Evolutionary conservation across 108 stramenopile species (phyloP).

Genomic region (Mediolabrus comicus): DNA sequence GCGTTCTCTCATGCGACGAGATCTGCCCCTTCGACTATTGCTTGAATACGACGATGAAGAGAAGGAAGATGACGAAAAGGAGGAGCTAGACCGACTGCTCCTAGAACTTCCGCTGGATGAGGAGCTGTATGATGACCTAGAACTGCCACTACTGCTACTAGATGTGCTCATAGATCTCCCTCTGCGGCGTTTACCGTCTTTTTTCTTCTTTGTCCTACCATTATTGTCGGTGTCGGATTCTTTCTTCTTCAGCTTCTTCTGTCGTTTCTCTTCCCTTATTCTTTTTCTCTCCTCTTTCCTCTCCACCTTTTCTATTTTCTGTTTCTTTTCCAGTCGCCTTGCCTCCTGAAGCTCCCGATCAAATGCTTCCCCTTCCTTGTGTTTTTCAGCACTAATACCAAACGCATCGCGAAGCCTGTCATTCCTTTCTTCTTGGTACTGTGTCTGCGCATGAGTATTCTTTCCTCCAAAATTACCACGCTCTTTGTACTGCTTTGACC

Average conservation of each 20-base stretch:
- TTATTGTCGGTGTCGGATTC: constrained; percentile 26
- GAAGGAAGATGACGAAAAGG: constrained; percentile 29
- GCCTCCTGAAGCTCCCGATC: constrained; percentile 73
- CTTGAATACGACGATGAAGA: constrained; percentile 41
- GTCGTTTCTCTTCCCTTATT: constrained; percentile 39
- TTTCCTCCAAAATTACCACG: constrained; percentile 18
- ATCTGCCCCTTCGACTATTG: constrained; percentile 22
- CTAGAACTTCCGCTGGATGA: constrained; percentile 13
- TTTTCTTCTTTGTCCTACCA: constrained; percentile 12
- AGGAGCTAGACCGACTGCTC: constrained; percentile 24
- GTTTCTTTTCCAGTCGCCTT: constrained; percentile 52
- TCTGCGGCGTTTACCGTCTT: constrained; percentile 11
- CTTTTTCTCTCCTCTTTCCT: constrained; percentile 46
- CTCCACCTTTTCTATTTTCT: constrained; percentile 46
- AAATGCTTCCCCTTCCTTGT: constrained; percentile 82
- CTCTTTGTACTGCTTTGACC: neutral
- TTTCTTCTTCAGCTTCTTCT: constrained; percentile 18
- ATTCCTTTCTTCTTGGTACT: constrained; percentile 47
- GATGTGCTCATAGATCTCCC: constrained; percentile 22
- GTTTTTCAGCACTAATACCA: constrained; percentile 54
- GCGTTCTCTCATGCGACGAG: constrained; percentile 8
- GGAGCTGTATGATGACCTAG: constrained; percentile 36
- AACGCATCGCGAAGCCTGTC: constrained; percentile 66
- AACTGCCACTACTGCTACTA: constrained; percentile 27
- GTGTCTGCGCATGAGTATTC: constrained; percentile 33